phyloP scores from a whole-genome alignment of 202 grass and related monocot genomes.

The Miscanthus sacchariflorus region DNA sequence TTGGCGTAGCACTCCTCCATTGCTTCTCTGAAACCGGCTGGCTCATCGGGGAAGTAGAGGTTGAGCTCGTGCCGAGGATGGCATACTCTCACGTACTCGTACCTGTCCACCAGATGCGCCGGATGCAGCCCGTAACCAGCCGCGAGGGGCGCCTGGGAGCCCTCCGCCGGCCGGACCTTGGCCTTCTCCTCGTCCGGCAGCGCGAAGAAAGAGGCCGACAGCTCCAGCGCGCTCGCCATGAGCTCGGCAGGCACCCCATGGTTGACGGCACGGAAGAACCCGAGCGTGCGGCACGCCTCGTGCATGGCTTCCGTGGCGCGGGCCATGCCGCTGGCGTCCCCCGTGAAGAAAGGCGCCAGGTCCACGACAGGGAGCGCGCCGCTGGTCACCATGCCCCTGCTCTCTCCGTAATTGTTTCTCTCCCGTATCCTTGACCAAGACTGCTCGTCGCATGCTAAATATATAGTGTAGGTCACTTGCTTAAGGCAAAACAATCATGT shows the following conservation, averaged over 20 bases:
- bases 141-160: slow-evolving; percentile 41
- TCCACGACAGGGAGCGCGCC: slow-evolving; percentile 56
- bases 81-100: slow-evolving; percentile 55
- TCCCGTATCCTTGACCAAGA: background rate
- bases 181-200: slow-evolving; percentile 57
- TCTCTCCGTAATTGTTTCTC: background rate
- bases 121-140: slow-evolving; percentile 51
- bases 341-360: slow-evolving; percentile 50
- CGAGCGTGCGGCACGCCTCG: slow-evolving; percentile 46
- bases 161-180: slow-evolving; percentile 40
- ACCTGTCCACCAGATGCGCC: slow-evolving; percentile 55
- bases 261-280: slow-evolving; percentile 68
- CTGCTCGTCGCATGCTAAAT: background rate
- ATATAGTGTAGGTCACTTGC: background rate
- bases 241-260: slow-evolving; percentile 50
- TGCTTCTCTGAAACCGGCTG: slow-evolving; percentile 49
- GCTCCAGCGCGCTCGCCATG: slow-evolving; percentile 43
- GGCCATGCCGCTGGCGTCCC: background rate
- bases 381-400: background rate
- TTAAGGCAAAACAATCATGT: background rate
- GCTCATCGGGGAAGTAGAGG: slow-evolving; percentile 39
- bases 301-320: slow-evolving; percentile 38
- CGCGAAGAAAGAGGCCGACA: slow-evolving; percentile 49
- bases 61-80: slow-evolving; percentile 36
- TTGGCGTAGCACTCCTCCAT: slow-evolving; percentile 41